Conservation (phyloP, 495 filamentous ascomycete genomes). For the Annulohypoxylon moriforme region DNA sequence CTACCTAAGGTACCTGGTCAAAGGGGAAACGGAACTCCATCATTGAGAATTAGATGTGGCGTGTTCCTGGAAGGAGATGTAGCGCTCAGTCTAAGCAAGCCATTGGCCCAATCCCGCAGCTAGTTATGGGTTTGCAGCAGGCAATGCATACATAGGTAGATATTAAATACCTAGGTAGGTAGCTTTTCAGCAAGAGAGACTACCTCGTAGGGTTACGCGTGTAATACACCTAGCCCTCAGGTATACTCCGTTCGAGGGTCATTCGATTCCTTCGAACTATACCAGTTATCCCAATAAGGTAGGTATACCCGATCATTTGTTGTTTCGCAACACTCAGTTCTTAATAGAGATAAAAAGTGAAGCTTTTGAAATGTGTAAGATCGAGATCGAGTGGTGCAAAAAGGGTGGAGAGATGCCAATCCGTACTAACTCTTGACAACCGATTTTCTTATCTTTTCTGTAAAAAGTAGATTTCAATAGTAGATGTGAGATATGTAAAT, state of each 20-base stretch:
- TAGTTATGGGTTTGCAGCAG: not conserved
- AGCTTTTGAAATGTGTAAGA: not conserved
- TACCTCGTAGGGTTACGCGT: not conserved
- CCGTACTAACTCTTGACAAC: not conserved
- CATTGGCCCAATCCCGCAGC: not conserved
- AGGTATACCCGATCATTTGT: constrained; percentile 13
- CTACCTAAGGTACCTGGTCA: no score
- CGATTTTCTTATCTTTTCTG: no score
- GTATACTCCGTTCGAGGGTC: not conserved
- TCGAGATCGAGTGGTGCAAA: not conserved
- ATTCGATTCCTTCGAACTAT: not conserved
- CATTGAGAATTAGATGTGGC: not conserved
- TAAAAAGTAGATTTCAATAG: no score
- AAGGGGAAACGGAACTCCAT: constrained; percentile 5
- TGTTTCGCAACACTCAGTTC: not conserved
- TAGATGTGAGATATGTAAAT: no score
- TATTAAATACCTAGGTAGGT: not conserved
- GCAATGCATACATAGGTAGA: not conserved
- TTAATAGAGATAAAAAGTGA: not conserved
- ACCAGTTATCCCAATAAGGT: constrained; percentile 4
- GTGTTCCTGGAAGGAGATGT: constrained; percentile 3
- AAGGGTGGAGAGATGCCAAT: no score
- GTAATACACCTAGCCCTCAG: not conserved
- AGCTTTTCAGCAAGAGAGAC: not conserved
- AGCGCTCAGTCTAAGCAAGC: not conserved